These are phyloP conservation scores for Nepenthes mirabilis DNA, from an alignment of 148 eudicot genomes.

Conservation along the genomic window DNA sequence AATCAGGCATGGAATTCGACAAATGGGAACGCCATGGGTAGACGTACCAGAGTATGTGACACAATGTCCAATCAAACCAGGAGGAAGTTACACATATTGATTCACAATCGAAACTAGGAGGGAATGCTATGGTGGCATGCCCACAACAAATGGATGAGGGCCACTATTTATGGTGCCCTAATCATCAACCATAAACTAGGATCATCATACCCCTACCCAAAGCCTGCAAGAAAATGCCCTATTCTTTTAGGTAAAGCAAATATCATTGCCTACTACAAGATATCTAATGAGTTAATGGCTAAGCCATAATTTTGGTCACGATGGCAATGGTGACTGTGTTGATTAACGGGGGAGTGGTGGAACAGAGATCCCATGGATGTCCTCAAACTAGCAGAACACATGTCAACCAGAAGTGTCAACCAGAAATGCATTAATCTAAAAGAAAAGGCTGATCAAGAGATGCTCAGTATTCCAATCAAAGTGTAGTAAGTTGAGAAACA, in stretches of 20 bases:
- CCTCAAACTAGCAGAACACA: constrained; percentile 42
- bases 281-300: too few species aligned
- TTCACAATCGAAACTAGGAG: constrained; percentile 12
- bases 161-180: constrained; percentile 19
- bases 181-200: constrained; percentile 11
- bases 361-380: constrained; percentile 61
- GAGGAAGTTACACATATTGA: constrained; percentile 11
- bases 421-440: too few species aligned
- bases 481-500: too few species aligned
- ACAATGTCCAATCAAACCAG: too few species aligned
- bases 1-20: too few species aligned
- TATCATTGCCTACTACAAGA: not conserved
- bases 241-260: constrained; percentile 14
- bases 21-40: too few species aligned
- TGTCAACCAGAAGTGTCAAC: too few species aligned
- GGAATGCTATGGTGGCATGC: constrained; percentile 24
- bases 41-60: too few species aligned
- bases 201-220: constrained; percentile 14
- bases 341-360: constrained; percentile 82
- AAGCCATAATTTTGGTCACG: not conserved
- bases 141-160: too few species aligned
- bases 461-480: too few species aligned
- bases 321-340: constrained; percentile 2
- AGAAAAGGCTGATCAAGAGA: too few species aligned
- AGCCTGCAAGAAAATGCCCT: constrained; percentile 15